Conservation (phyloP, 208 protist species). For the Acanthamoeba rhysodes region DNA sequence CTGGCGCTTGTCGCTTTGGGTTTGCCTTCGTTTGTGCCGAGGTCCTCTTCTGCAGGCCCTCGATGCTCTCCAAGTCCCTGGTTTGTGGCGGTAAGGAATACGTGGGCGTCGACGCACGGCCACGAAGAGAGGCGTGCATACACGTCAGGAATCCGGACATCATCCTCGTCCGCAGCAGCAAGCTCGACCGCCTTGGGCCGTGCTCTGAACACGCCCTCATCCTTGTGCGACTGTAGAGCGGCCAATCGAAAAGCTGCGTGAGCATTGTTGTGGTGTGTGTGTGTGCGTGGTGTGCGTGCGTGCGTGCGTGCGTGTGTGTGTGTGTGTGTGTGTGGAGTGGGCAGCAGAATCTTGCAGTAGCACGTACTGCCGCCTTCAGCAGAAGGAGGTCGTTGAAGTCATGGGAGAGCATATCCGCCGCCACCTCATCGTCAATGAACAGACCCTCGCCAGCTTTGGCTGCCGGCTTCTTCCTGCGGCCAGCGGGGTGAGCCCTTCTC, state of each 20-base stretch:
- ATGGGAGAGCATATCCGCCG: conserved; percentile 30
- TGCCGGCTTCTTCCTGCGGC: not conserved
- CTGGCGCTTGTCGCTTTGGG: not conserved
- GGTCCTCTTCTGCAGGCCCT: not conserved
- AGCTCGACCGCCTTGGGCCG: not conserved
- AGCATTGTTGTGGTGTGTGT: not conserved
- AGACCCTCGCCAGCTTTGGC: not conserved
- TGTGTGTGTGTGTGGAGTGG: not conserved
- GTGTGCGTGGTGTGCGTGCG: too few relatives aligned
- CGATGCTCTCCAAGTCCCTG: conserved; percentile 11
- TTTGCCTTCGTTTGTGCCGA: not conserved
- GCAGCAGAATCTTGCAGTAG: not conserved
- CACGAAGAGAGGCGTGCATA: not conserved
- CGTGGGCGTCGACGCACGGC: too few relatives aligned
- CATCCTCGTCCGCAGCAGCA: not conserved
- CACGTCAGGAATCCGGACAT: conserved; percentile 21
- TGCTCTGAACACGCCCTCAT: not conserved
- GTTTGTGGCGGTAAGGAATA: not conserved
- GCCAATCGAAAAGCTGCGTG: not conserved
- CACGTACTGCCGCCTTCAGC: not conserved
- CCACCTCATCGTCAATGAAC: conserved; percentile 5
- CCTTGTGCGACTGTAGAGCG: conserved; percentile 9
- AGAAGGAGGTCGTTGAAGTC: conserved; percentile 40
- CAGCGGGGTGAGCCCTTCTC: not conserved
- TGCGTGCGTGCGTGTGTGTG: not conserved